A percentile compares a stretch with the other conserved stretches of the same genome.
Evolutionary conservation across 306 rosid species (phyloP).

Genomic region (Malus sieversii): DNA sequence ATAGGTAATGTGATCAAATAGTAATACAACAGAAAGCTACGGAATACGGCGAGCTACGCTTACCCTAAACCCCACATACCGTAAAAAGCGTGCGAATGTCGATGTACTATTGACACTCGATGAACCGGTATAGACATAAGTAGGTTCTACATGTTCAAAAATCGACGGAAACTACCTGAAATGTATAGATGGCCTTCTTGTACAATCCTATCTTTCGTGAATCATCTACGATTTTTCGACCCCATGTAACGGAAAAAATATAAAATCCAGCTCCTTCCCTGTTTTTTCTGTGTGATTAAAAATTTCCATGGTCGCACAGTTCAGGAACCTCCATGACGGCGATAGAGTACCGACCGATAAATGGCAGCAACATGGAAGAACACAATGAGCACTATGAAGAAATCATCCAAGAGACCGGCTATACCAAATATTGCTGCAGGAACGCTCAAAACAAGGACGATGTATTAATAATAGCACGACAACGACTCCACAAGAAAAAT

Average conservation of each 20-base stretch:
- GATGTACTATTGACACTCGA: too few species aligned
- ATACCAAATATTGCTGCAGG: slow-evolving; percentile 67
- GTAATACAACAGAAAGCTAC: background rate
- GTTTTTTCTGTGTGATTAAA: background rate
- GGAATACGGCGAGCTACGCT: background rate
- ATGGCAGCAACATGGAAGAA: slow-evolving; percentile 74
- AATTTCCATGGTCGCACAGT: background rate
- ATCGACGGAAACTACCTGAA: background rate
- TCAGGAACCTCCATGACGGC: slow-evolving; percentile 69
- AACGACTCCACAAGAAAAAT: background rate
- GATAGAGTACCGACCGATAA: slow-evolving; percentile 64
- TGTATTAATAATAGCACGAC: background rate
- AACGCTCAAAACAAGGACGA: background rate
- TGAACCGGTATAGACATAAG: background rate
- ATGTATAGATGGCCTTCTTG: background rate
- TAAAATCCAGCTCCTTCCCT: background rate
- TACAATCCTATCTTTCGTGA: background rate
- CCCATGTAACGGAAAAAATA: background rate
- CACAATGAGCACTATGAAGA: slow-evolving; percentile 50
- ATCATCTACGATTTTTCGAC: background rate
- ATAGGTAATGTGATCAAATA: background rate
- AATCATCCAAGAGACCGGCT: slow-evolving; percentile 77
- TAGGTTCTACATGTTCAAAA: background rate
- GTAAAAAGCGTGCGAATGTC: background rate
- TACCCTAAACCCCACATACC: background rate